Evolutionary conservation across 129 eudicot genomes (phyloP), one percentile per base, ranked within the genome.

Genomic region (Lonicera japonica): DNA sequence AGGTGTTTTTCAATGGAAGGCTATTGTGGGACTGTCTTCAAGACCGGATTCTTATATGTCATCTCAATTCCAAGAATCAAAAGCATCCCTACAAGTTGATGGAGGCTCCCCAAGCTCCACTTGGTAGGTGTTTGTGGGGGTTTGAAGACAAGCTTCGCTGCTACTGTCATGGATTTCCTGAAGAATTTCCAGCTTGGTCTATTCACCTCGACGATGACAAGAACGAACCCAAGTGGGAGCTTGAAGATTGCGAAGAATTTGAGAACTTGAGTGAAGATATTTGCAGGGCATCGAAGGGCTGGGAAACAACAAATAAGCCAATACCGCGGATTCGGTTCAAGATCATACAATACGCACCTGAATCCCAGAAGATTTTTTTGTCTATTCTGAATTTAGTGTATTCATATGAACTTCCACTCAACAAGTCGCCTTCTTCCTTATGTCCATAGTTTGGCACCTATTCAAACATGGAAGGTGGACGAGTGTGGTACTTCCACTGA

Each of bases 61-160:
- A 58, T 36, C 9, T 58, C 15, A 58, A 58, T 16, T 11, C 17
- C 21, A 58, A 25, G 63, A 29, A 58, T 4, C 18, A 16, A 1
- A 12, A 58, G 3, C n/a, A 21, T 8, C 11, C 46, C 22, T 58
- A 18, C 16, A 11, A 58, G n/a, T 36, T 58, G 16, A 25, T 34
- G n/a, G 22, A 58, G 22, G 63, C 63, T 29, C 46, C 63, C 11
- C 40, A 5, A 58, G 46, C 63, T 16, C 46, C 46, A 11, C 63
- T 58, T 10, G 63, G 63, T 24, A 58, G 63, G 22, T 58, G 46
- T 58, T 58, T 58, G 46, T 58, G 47, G 63, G 18, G n/a, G 34
- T 29, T 3, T 9, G 21, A 15, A 12, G 47, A 58, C 18, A 58
- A 58, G 21, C 46, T 58, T 17, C 46, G 22, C 39, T 58, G 48